phyloP scores from a whole-genome alignment of 2,329 filamentous ascomycete species.

The Arthrobotrys iridis region DNA sequence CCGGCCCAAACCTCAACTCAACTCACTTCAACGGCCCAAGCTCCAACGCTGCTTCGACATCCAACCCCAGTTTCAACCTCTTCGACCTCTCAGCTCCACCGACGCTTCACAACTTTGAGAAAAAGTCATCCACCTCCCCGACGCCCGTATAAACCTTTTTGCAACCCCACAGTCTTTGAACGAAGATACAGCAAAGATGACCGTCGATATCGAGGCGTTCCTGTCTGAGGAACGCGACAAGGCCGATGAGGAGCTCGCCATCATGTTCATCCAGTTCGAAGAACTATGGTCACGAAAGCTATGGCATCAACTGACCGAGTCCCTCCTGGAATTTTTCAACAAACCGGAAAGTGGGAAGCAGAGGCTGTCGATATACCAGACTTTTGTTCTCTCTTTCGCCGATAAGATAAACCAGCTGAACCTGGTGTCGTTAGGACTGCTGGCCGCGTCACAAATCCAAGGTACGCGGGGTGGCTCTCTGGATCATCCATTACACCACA shows the following conservation, averaged over 20 bases:
- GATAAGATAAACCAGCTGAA: conserved; percentile 99
- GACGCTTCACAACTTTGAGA: not conserved
- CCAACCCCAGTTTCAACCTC: conserved; percentile 23
- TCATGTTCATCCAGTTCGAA: conserved; percentile 89
- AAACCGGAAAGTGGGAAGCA: conserved; percentile 81
- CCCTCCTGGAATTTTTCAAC: conserved; percentile 87
- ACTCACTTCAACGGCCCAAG: too few species aligned
- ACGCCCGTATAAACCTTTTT: conserved; percentile 8
- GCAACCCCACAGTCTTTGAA: not conserved
- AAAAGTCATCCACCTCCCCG: not conserved
- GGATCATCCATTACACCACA: not conserved
- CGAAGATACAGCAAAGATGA: conserved; percentile 68
- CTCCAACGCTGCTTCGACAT: conserved; percentile 19
- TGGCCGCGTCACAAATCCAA: conserved; percentile 84
- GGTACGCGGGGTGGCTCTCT: conserved; percentile 65
- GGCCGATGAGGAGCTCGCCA: conserved; percentile 86
- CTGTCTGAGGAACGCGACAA: conserved; percentile 88
- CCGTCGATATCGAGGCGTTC: conserved; percentile 89
- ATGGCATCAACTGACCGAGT: conserved; percentile 97
- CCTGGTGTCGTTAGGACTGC: conserved; percentile 88
- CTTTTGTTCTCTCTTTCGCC: conserved; percentile 93
- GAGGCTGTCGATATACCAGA: conserved; percentile 89
- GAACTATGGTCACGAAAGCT: conserved; percentile 98
- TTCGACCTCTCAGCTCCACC: conserved; percentile 23
- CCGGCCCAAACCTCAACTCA: conserved; percentile 20